These are phyloP conservation scores for Ophiostoma montium DNA, from an alignment of 2,329 filamentous ascomycete species.

Conservation along the genomic window DNA sequence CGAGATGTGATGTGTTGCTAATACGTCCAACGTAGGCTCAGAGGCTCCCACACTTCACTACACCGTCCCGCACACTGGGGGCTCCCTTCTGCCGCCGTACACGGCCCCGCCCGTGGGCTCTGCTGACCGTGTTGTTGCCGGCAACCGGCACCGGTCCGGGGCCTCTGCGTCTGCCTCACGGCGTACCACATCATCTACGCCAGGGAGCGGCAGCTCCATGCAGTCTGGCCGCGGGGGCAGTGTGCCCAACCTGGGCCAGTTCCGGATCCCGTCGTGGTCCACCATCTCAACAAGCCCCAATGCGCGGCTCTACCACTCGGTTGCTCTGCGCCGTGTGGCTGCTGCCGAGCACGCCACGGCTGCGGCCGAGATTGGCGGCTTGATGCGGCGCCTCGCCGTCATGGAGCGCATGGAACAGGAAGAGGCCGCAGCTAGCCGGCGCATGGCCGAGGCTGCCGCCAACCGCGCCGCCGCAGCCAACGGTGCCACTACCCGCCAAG, in stretches of 20 bases:
- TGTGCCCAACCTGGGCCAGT: slow-evolving; percentile 33
- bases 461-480: slow-evolving; percentile 1
- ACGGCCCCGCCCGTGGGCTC: slow-evolving; percentile 22
- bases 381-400: slow-evolving; percentile 19
- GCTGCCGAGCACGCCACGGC: slow-evolving; percentile 26
- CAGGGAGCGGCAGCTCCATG: neutral
- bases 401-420: slow-evolving; percentile 26
- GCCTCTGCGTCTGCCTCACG: neutral
- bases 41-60: slow-evolving; percentile 53
- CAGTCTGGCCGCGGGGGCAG: slow-evolving; percentile 14
- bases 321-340: slow-evolving; percentile 46
- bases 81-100: slow-evolving; percentile 35
- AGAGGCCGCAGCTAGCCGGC: slow-evolving; percentile 16
- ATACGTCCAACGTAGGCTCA: slow-evolving; percentile 30
- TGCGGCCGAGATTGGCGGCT: slow-evolving; percentile 17
- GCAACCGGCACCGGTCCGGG: slow-evolving; percentile 9
- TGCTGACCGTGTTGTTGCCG: slow-evolving; percentile 6
- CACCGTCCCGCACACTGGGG: slow-evolving; percentile 26
- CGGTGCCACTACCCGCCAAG: neutral
- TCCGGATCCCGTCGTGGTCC: slow-evolving; percentile 46
- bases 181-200: neutral
- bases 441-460: slow-evolving; percentile 6
- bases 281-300: slow-evolving; percentile 38
- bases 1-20: too few relatives aligned
- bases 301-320: slow-evolving; percentile 46